Conservation (phyloP, 805 yeast genomes). For the Metschnikowia borealis region DNA sequence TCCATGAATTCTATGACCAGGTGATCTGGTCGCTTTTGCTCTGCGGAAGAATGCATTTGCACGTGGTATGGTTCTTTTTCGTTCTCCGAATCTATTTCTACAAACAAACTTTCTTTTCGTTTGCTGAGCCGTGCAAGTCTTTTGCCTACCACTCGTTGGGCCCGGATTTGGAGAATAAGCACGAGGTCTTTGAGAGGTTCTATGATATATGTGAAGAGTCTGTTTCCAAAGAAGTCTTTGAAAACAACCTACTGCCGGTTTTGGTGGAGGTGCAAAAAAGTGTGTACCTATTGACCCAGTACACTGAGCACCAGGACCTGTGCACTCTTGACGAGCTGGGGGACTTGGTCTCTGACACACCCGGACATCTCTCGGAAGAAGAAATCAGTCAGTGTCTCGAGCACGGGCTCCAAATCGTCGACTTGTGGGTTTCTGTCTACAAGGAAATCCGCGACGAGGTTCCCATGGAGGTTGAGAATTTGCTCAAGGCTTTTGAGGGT, state of each 20-base stretch:
- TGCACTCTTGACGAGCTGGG: not conserved
- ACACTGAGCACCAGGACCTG: not conserved
- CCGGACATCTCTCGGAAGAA: not conserved
- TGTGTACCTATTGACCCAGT: not conserved
- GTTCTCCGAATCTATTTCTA: conserved; percentile 8
- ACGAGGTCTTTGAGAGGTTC: conserved; percentile 3
- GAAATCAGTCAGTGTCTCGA: not conserved
- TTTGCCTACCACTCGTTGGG: conserved; percentile 1
- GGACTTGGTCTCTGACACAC: not conserved
- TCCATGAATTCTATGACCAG: conserved; percentile 11
- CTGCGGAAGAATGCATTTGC: conserved; percentile 10
- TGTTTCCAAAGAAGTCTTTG: not conserved
- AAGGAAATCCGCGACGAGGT: conserved; percentile 4
- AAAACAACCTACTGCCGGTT: conserved; percentile 2
- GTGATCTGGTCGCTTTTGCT: conserved; percentile 17
- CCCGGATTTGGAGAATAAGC: not conserved
- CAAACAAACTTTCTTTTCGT: conserved; percentile 4
- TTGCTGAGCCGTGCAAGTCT: conserved; percentile 4
- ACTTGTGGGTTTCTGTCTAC: conserved; percentile 7
- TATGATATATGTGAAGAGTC: conserved; percentile 3
- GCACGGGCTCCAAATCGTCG: not conserved
- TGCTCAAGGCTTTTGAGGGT: not conserved
- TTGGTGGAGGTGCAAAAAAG: conserved; percentile 4
- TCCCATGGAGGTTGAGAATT: conserved; percentile 3
- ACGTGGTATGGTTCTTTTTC: conserved; percentile 8